Base-by-base conservation (phyloP, 345 rosid genomes). In the Syzygium grande region DNA sequence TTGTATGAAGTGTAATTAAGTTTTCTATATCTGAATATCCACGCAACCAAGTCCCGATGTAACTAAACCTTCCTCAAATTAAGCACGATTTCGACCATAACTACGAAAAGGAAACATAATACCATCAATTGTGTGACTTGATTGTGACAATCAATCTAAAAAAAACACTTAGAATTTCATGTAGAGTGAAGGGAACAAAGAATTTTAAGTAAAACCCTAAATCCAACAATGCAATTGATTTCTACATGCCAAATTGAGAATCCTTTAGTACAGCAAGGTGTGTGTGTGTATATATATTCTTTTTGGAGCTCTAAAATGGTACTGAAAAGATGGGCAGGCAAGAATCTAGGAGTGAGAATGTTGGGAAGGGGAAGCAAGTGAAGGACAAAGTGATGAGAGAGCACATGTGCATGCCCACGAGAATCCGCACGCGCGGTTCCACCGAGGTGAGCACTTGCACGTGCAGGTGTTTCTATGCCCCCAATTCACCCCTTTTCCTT, bases 401-500 rank as follows among this genome's bases (percentile, higher is more conserved):
- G 83, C 49, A 3, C 83, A 73, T 73, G 83, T 38, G 83, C 83
- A 38, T 19, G 83, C 83, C 83, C 83, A 73, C 83, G 49, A 73
- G 83, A 73, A 73, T 73, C 83, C 83, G 83, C 83, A 73, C 83
- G 83, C 83, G 83, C 83, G 83, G 83, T 38, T 73, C 83, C 49
- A 73, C 83, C 83, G 83, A 73, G 83, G 83, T 73, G 49, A 73
- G 83, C 83, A 73, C 21, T 19, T 38, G 83, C 83, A 73, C 83
- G 83, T 73, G 83, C 49, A 73, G 83, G 49, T 73, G 83, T 73
- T 38, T 73, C 83, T 2, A 21, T 73, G 83, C 83, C 83, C 83
- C 83, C 83, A 6, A 11, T 68, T 68, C 79, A 68, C 17, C 17
- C 22, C 22, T 68, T 17, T 30, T 16, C 17, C 56, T 53, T 17